phyloP scores from a whole-genome alignment of 2,329 filamentous ascomycete genomes.

The Daldinia eschscholtzii region DNA sequence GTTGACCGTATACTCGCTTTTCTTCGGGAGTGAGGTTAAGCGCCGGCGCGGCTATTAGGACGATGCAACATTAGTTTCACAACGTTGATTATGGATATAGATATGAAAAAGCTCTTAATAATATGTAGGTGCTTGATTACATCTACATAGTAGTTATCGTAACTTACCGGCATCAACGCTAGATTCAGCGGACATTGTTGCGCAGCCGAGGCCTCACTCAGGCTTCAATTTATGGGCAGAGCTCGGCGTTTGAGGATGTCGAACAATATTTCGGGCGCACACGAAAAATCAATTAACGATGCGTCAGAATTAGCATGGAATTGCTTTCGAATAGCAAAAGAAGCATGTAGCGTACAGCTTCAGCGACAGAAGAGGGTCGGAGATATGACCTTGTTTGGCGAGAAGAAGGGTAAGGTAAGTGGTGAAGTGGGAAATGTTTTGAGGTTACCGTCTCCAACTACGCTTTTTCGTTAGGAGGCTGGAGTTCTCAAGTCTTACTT shows the following conservation, averaged over 20 bases:
- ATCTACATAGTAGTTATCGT: conserved; percentile 6
- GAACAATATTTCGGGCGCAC: conserved; percentile 34
- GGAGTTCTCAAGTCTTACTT: conserved; percentile 25
- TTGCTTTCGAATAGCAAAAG: conserved; percentile 8
- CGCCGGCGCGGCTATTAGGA: conserved; percentile 68
- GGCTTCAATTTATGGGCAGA: conserved; percentile 42
- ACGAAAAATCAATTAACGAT: conserved; percentile 38
- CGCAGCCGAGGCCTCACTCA: conserved; percentile 48
- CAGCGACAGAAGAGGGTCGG: conserved; percentile 25
- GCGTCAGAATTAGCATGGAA: conserved; percentile 14
- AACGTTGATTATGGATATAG: conserved; percentile 10
- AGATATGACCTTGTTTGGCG: conserved; percentile 21
- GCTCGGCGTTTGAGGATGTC: conserved; percentile 40
- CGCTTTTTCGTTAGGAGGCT: conserved; percentile 40
- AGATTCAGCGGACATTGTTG: conserved; percentile 51
- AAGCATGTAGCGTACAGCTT: conserved; percentile 28
- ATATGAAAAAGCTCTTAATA: conserved; percentile 1
- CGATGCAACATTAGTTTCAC: conserved; percentile 40
- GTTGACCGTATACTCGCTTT: conserved; percentile 91
- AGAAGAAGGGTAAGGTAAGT: conserved; percentile 27
- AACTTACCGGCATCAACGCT: conserved; percentile 44
- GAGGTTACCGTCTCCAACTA: conserved; percentile 41
- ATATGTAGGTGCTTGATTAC: conserved; percentile 10
- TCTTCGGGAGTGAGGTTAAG: conserved; percentile 91
- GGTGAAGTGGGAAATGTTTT: conserved; percentile 35